Percentiles rank a stretch among this genome's conserved stretches.
These are phyloP conservation scores for Monilinia laxa DNA, from an alignment of 2,329 filamentous ascomycete species.

Conservation along the genomic window DNA sequence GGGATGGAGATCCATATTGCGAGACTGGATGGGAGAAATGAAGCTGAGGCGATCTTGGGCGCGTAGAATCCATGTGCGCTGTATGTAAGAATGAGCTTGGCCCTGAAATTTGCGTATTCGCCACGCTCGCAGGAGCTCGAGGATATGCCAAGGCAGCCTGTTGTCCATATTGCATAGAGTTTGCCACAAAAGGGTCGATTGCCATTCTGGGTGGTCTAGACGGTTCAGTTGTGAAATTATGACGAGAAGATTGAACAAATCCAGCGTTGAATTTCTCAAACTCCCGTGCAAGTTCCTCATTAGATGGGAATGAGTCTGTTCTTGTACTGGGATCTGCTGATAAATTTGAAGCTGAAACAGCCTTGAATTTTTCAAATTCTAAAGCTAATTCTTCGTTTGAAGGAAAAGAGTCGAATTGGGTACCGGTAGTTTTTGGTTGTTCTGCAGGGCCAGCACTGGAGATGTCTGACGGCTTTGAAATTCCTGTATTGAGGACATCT, in stretches of 20 bases:
- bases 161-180: background rate
- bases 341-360: background rate
- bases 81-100: background rate
- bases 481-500: background rate
- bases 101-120: background rate
- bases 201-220: background rate
- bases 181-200: background rate
- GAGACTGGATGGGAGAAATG: background rate
- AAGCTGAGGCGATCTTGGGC: background rate
- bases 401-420: background rate
- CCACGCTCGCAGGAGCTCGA: background rate
- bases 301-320: background rate
- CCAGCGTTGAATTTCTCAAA: slow-evolving; percentile 11
- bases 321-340: background rate
- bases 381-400: background rate
- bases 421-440: background rate
- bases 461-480: background rate
- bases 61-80: background rate
- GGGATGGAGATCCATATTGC: background rate
- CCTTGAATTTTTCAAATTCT: slow-evolving; percentile 11
- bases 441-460: background rate
- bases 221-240: background rate
- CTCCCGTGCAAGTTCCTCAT: slow-evolving; percentile 8
- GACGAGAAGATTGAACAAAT: background rate
- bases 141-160: background rate